Evolutionary conservation across 2,329 filamentous ascomycete species (phyloP), one percentile per base, ranked within the genome.

Genomic region (Metarhizium anisopliae): DNA sequence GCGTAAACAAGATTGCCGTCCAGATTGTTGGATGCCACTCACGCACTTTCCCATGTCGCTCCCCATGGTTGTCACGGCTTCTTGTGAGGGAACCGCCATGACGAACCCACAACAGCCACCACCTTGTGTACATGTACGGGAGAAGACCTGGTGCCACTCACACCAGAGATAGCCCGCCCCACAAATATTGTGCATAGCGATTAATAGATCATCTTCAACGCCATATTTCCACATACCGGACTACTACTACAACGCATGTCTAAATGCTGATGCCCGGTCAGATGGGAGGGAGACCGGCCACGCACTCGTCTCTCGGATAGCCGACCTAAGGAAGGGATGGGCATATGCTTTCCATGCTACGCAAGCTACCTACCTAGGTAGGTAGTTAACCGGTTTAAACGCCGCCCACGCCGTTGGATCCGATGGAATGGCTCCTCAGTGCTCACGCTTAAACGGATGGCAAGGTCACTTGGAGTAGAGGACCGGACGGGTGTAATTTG

Each of bases 11-110:
- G 25, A 29, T 20, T 29, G 18, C 49, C 30, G 40, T 55, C 42
- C 54, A 42, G 49, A 38, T 55, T 42, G 50, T 55, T 38, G 38
- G 16, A 42, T 45, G 18, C 53, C 53, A 54, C 42, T 42, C 52
- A 50, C 52, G 50, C 52, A 30, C 13, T 50, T 43, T 42, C 8
- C 10, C 32, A 7, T 35, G 32, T 35, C 43, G 38, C 43, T 18
- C n/a, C 25, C 14, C 5, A 32, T 50, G 43, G 43, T 25, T n/a
- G 4, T 25, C 43, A 18, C 20, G 43, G 43, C 43, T 25, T 7
- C n/a, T 16, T 13, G 43, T n/a, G n/a, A 25, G 10, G n/a, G 43
- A 20, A n/a, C 20, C n/a, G 43, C 20, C n/a, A 18, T 47, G n/a
- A 32, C 8, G 25, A 30, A 49, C 6, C 45, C 18, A 30, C 42